These are phyloP conservation scores for Metarhizium humberi DNA, from an alignment of 2,329 filamentous ascomycete genomes.

Conservation along the genomic window DNA sequence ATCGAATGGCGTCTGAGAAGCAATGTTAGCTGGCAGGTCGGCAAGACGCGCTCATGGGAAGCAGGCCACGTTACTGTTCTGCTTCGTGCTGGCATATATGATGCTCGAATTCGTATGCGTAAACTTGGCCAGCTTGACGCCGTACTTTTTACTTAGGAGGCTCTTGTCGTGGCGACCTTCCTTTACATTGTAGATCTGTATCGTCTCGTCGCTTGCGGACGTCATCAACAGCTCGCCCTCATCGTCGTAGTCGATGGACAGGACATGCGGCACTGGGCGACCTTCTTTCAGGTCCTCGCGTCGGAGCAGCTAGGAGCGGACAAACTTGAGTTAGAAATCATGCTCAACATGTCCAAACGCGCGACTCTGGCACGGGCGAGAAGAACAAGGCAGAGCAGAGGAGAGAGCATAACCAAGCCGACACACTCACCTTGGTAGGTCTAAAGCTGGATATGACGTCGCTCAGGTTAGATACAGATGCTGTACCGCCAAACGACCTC, in stretches of 20 bases:
- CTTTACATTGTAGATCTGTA: slow-evolving; percentile 90
- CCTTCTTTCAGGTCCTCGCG: slow-evolving; percentile 46
- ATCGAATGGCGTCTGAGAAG: slow-evolving; percentile 66
- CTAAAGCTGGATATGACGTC: slow-evolving; percentile 72
- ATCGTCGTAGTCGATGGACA: slow-evolving; percentile 94
- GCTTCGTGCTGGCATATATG: slow-evolving; percentile 91
- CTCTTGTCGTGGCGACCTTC: slow-evolving; percentile 85
- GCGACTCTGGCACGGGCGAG: neutral
- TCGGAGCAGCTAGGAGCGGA: slow-evolving; percentile 38
- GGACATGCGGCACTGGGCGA: slow-evolving; percentile 53
- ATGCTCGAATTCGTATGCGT: slow-evolving; percentile 87
- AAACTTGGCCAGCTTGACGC: slow-evolving; percentile 87
- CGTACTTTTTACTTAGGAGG: slow-evolving; percentile 92
- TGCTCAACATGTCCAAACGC: neutral
- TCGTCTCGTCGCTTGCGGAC: slow-evolving; percentile 85
- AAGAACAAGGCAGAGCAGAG: neutral
- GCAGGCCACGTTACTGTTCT: slow-evolving; percentile 54
- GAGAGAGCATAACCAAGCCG: neutral
- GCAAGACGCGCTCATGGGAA: neutral
- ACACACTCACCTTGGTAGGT: slow-evolving; percentile 60
- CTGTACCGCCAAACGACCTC: slow-evolving; percentile 32
- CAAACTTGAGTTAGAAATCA: neutral
- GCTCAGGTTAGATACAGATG: slow-evolving; percentile 56
- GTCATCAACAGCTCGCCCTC: slow-evolving; percentile 87
- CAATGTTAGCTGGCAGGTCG: slow-evolving; percentile 2